Base-by-base conservation (phyloP, 164 flowering plant genomes). In the Buxus sempervirens region DNA sequence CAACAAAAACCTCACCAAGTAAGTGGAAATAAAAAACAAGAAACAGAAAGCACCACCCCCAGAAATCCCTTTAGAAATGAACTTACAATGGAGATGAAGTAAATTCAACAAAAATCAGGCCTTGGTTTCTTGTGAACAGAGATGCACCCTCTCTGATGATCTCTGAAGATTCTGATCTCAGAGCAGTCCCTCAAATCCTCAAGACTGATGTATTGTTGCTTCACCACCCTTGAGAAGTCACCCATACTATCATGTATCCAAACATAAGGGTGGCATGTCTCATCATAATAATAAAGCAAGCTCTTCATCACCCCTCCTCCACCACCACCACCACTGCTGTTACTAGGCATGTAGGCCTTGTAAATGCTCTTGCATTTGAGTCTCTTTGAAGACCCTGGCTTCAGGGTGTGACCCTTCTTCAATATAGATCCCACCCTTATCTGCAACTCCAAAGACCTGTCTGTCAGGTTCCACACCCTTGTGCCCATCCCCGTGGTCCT, bases 201-300 rank as follows among this genome's bases (percentile, higher is more conserved):
- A 55, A 89, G 85, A 61, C 97, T 86, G 9, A 91, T 68, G 27
- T 86, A 91, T 68, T 91, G 97, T 64, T 91, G 96, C 84, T 87
- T 89, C 58, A 88, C 96, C 88, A 84, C 82, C 65, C 93, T 82
- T 1, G 81, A 61, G 21, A 82, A 83, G 48, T 82, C 88, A 32
- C 88, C 78, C 4, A 85, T 82, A 21, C 78, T 72, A 27, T 91
- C 97, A 62, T 88, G 87, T 6, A 91, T 76, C 97, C 97, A 91
- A 49, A 90, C 80, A 38, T 90, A 91, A 63, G 93, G 96, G 13
- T 81, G 93, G 54, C 88, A 88, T 0, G 89, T 78, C 57, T 87
- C 88, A 70, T 89, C 95, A 66, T 83, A 85, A 77, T 83, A 82
- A 66, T 85, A 91, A 2, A 85, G 75, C 81, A 82, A 69, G 62